Base-by-base conservation (phyloP, 1,139 yeast genomes). In the Blastobotrys proliferans region DNA sequence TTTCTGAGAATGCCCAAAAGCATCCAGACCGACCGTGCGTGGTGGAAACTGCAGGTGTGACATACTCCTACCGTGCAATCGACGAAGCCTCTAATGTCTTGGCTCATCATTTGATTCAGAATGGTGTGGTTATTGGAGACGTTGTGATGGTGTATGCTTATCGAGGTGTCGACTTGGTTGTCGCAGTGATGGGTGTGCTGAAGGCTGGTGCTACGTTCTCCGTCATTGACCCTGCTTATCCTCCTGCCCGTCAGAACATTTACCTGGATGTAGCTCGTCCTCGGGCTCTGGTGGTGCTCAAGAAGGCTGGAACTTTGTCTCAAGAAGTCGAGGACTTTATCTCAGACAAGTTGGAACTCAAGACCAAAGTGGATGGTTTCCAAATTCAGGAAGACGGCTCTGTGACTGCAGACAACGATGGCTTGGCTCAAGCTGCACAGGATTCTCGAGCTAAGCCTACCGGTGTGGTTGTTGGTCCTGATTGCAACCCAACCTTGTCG, bases 181-280 rank as follows among this genome's bases (percentile, higher is more conserved):
- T 92, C 39, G 95, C 97, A 5, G 97, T 92, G 14, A 83, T 92
- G 87, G 99, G 97, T 64, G 95, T 87, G 28, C 74, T 92, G 60
- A 92, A 92, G 67, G 97, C 98, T 1, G 99, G 99, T 54, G 98
- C 96, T 14, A 90, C 98, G 0, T 92, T 92, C 62, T 90, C 97
- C 4, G 99, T 94, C 21, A 92, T 92, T 53, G 99, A 92, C 61
- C 98, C 98, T 5, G 97, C 98, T 2, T 92, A 92, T 63, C 99
- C 99, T 32, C 96, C 98, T 18, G 95, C 95, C 6, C 80, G 99
- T 66, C 99, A 92, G 65, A 92, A 86, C 55, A 79, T 92, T 51
- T 92, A 92, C 62, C 74, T 92, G 49, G 79, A 84, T 28, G 99
- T 92, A 11, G 97, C 98, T 31, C 81, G 83, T 63, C 99, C 99